Conservation (phyloP, 306 rosid genomes). For the Castanospermum australe region DNA sequence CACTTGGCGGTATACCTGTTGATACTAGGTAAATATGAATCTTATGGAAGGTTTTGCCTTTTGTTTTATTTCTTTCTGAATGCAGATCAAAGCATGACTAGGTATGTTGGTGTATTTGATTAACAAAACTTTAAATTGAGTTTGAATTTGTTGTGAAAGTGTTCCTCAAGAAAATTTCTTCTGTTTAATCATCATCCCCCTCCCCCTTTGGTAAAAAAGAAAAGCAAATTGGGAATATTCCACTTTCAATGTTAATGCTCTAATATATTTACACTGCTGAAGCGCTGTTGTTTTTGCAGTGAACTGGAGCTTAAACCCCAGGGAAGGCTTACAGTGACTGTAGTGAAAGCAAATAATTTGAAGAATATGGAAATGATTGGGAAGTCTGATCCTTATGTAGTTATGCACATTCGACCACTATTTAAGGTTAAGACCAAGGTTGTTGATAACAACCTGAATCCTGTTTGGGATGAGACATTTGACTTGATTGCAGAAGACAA, state of each 20-base stretch:
- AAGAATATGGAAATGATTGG: slow-evolving; percentile 99
- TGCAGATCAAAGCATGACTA: neutral
- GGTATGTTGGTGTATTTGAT: neutral
- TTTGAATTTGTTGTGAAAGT: neutral
- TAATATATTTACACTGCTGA: neutral
- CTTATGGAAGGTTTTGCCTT: neutral
- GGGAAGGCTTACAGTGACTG: slow-evolving; percentile 65
- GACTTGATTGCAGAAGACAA: slow-evolving; percentile 91
- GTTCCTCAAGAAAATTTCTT: neutral
- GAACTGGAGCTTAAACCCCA: slow-evolving; percentile 99
- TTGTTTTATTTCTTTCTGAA: neutral
- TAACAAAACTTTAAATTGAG: neutral
- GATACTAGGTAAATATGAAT: slow-evolving; percentile 68
- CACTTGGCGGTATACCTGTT: slow-evolving; percentile 75
- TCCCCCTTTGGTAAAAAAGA: neutral
- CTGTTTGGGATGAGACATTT: slow-evolving; percentile 76
- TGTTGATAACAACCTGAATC: slow-evolving; percentile 87
- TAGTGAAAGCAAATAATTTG: slow-evolving; percentile 69
- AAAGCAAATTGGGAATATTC: neutral
- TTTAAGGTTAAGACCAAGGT: slow-evolving; percentile 91
- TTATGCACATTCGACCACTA: slow-evolving; percentile 66
- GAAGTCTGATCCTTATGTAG: slow-evolving; percentile 93
- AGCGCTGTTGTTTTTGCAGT: slow-evolving; percentile 45
- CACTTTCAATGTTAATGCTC: slow-evolving; percentile 4
- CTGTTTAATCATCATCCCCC: neutral